Base-by-base conservation (phyloP, 192 early-diverging fungal genomes). In the Entomortierella lignicola region DNA sequence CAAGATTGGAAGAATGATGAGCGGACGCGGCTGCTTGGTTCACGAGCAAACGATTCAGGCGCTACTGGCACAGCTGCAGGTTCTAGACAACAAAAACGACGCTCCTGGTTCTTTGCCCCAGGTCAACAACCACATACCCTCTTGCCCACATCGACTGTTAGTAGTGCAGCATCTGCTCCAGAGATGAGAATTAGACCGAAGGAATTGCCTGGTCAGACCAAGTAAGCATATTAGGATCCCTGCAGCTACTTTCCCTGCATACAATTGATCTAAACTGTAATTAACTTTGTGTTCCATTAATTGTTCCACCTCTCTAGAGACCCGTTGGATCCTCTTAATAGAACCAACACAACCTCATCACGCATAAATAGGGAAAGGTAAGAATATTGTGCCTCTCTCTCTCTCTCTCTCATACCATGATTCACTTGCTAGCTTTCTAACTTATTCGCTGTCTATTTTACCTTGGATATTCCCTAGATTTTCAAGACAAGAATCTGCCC, bases 191-290 rank as follows among this genome's bases (percentile, higher is more conserved):
- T 55, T 17, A 65, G 66, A 26, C 50, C 39, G 4, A 69, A 69
- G 26, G 75, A 79, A n/a, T 30, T 79, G 4, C 75, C 75, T 48
- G 75, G 75, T 21, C 75, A 70, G 48, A 79, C 75, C 43, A 53
- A 5, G 75, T 79, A 60, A 66, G 62, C 6, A 55, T 13, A 39
- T 39, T n/a, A 39, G n/a, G 18, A 34, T 25, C 20, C 31, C 8
- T 39, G 31, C 18, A 32, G 12, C 41, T 15, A 37, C n/a, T 20
- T 21, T 4, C 0, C 17, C 34, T 25, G 30, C 8, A 34, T 4
- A 6, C 21, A 30, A 34, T 29, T 20, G 5, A 7, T 12, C 1
- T 13, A 57, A 32, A 34, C 11, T 37, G 5, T 20, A 54, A 48
- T 44, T 42, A 32, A 34, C 32, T 11, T 51, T 23, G 29, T 29